phyloP scores from a whole-genome alignment of 148 eudicot species.

The Pharnaceum exiguum region DNA sequence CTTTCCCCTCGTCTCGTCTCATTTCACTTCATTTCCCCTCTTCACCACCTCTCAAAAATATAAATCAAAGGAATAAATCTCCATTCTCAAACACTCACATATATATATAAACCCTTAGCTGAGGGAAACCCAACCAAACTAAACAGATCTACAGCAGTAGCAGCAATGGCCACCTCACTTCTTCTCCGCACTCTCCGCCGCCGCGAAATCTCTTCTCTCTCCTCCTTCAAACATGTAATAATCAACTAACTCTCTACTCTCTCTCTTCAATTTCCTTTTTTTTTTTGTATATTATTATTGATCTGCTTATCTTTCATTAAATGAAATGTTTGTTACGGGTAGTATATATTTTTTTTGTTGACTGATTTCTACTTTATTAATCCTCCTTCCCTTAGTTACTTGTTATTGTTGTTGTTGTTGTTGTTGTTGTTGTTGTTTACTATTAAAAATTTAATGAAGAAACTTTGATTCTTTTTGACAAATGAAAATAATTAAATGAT shows the following conservation, averaged over 20 bases:
- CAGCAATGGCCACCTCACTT: constrained; percentile 12
- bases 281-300: not conserved
- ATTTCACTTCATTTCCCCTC: not conserved
- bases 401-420: too few relatives aligned
- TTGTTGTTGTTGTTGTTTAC: too few relatives aligned
- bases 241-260: not conserved
- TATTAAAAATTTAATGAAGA: too few relatives aligned
- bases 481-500: too few relatives aligned
- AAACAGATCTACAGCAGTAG: not conserved
- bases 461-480: too few relatives aligned
- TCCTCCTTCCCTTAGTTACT: too few relatives aligned
- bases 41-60: not conserved
- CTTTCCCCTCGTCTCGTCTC: not conserved
- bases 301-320: not conserved
- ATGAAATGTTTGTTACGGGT: too few relatives aligned
- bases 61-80: not conserved
- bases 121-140: too few relatives aligned
- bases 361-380: too few relatives aligned
- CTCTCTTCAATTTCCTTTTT: not conserved
- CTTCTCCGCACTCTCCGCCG: constrained; percentile 21
- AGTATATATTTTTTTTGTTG: too few relatives aligned
- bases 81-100: too few relatives aligned
- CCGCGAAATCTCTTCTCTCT: constrained; percentile 5
- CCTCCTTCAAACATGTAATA: constrained; percentile 17
- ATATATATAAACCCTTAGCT: too few relatives aligned